These are phyloP conservation scores for Xylaria sp. DNA, from an alignment of 2,329 filamentous ascomycete genomes.

Conservation along the genomic window DNA sequence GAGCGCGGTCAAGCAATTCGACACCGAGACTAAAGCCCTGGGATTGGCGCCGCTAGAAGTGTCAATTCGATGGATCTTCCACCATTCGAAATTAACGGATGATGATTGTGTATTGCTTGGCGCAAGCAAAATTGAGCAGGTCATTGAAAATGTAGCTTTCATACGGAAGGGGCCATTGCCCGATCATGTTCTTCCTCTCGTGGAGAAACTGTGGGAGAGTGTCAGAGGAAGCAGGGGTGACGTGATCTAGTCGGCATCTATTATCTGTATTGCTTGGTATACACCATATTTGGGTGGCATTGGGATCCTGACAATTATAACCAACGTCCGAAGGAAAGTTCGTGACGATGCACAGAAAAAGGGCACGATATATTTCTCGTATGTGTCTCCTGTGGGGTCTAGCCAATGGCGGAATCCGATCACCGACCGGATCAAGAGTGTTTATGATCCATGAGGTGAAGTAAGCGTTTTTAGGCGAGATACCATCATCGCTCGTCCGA, in stretches of 20 bases:
- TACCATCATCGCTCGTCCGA: constrained; percentile 5
- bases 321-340: background rate
- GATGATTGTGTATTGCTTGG: constrained; percentile 50
- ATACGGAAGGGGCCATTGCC: constrained; percentile 49
- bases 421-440: constrained; percentile 20
- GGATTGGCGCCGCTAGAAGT: constrained; percentile 49
- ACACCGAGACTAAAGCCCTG: constrained; percentile 40
- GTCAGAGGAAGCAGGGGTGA: constrained; percentile 35
- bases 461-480: constrained; percentile 4
- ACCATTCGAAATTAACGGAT: constrained; percentile 46
- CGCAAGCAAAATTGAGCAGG: constrained; percentile 47
- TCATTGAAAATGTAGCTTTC: constrained; percentile 46
- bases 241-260: background rate
- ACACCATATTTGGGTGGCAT: background rate
- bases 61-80: constrained; percentile 49
- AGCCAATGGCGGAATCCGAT: constrained; percentile 18
- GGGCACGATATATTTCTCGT: constrained; percentile 15
- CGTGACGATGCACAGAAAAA: constrained; percentile 29
- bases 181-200: constrained; percentile 36
- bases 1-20: constrained; percentile 47
- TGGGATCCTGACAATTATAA: no score
- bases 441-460: constrained; percentile 28
- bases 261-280: background rate
- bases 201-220: constrained; percentile 41
- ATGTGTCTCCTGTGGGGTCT: constrained; percentile 1